These are phyloP conservation scores for Saitozyma sp. DNA, from an alignment of 768 basidiomycete species.

Conservation along the genomic window DNA sequence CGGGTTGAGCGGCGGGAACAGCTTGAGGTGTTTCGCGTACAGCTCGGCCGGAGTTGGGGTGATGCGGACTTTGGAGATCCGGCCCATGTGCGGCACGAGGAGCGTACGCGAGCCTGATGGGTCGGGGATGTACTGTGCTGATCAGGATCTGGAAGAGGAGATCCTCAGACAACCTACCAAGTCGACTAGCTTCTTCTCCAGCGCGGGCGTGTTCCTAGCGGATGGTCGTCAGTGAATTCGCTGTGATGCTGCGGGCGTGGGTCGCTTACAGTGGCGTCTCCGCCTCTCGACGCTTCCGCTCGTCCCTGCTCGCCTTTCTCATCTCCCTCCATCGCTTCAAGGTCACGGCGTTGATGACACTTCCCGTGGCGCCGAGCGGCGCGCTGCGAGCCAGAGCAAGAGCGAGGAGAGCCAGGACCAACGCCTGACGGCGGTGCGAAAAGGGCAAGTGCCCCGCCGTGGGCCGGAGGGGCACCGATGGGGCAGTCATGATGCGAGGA, in stretches of 20 bases:
- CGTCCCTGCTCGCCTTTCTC: slow-evolving; percentile 21
- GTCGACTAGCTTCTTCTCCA: slow-evolving; percentile 53
- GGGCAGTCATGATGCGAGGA: too few relatives aligned
- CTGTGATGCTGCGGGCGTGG: background rate
- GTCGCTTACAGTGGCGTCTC: slow-evolving; percentile 54
- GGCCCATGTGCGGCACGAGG: slow-evolving; percentile 67
- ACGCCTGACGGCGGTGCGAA: slow-evolving; percentile 11
- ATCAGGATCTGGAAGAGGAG: background rate
- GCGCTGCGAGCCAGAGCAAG: slow-evolving; percentile 28
- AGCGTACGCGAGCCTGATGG: slow-evolving; percentile 64
- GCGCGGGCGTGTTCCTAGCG: slow-evolving; percentile 44
- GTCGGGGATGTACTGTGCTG: slow-evolving; percentile 65
- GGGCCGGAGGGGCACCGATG: too few relatives aligned
- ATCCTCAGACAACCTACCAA: slow-evolving; percentile 31
- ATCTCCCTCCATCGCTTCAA: slow-evolving; percentile 33
- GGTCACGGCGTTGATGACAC: slow-evolving; percentile 6
- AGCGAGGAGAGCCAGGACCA: slow-evolving; percentile 24
- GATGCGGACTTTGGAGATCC: slow-evolving; percentile 62
- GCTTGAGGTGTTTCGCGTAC: slow-evolving; percentile 60
- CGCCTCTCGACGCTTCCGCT: slow-evolving; percentile 45
- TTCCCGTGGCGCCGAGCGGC: slow-evolving; percentile 4
- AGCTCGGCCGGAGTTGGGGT: slow-evolving; percentile 59
- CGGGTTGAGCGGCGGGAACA: slow-evolving; percentile 65
- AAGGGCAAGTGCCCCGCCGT: too few relatives aligned
- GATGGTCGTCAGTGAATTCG: background rate